phyloP scores from a whole-genome alignment of 345 rosid genomes.

The Geranium brycei region DNA sequence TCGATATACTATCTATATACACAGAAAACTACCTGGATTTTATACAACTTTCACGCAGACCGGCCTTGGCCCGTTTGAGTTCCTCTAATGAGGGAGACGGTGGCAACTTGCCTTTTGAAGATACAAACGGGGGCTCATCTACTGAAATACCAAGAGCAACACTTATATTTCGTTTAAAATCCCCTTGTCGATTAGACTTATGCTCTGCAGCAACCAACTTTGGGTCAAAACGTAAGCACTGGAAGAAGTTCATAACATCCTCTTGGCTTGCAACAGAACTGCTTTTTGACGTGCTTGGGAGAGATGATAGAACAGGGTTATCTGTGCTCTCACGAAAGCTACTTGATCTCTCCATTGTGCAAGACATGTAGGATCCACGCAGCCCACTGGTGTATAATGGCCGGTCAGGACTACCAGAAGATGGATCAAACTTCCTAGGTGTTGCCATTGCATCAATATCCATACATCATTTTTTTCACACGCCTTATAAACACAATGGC shows the following conservation, averaged over 20 bases:
- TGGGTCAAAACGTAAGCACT: constrained; percentile 57
- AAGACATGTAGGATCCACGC: constrained; percentile 67
- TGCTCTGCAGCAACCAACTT: constrained; percentile 64
- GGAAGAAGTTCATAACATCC: constrained; percentile 62
- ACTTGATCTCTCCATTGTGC: constrained; percentile 71
- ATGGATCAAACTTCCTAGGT: constrained; percentile 71
- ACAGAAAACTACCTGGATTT: constrained; percentile 72
- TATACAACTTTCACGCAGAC: constrained; percentile 48
- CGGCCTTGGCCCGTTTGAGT: constrained; percentile 52
- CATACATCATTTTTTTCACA: constrained; percentile 34
- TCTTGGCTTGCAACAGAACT: constrained; percentile 46
- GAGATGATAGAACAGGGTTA: constrained; percentile 53
- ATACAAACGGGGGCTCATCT: constrained; percentile 55
- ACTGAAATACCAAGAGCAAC: constrained; percentile 61
- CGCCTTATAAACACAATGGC: constrained; percentile 39
- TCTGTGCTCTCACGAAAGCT: constrained; percentile 78
- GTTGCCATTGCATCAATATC: constrained; percentile 58
- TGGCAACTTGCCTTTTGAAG: constrained; percentile 44
- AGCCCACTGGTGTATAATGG: constrained; percentile 49
- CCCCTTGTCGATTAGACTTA: constrained; percentile 64
- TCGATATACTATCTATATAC: constrained; percentile 5
- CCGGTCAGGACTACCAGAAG: constrained; percentile 85
- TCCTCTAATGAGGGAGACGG: constrained; percentile 55
- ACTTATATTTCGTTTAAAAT: constrained; percentile 52
- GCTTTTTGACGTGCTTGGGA: constrained; percentile 54